A percentile compares a stretch with the other conserved stretches of the same genome.
Evolutionary conservation across 352 stramenopile genomes (phyloP).

Genomic region (Phytophthora sp.): DNA sequence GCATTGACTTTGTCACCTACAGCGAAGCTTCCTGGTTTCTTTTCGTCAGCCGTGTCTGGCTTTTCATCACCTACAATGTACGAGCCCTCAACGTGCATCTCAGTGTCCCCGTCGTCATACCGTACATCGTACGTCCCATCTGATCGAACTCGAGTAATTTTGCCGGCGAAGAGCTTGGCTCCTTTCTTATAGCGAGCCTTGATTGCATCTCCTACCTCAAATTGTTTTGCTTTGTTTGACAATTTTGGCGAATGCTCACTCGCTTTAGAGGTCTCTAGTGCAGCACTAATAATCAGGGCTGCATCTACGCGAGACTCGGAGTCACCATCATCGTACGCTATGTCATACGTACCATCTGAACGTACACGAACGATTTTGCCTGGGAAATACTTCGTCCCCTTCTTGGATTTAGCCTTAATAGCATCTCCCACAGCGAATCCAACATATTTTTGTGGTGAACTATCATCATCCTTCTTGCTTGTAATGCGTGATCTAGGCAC

Average conservation of each 20-base stretch:
- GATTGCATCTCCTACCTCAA: constrained; percentile 30
- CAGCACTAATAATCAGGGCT: constrained; percentile 14
- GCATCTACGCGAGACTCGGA: constrained; percentile 28
- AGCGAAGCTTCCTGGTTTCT: constrained; percentile 13
- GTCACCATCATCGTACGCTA: constrained; percentile 57
- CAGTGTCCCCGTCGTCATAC: constrained; percentile 66
- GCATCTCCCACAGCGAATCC: constrained; percentile 41
- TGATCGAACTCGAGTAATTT: constrained; percentile 46
- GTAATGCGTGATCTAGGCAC: constrained; percentile 39
- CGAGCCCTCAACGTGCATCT: constrained; percentile 35
- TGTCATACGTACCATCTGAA: constrained; percentile 60
- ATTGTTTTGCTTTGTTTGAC: constrained; percentile 7
- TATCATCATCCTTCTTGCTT: constrained; percentile 2
- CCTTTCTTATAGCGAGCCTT: constrained; percentile 55
- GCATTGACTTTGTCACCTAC: constrained; percentile 52
- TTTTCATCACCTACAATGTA: constrained; percentile 23
- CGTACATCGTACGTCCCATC: constrained; percentile 77
- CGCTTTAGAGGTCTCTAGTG: constrained; percentile 1
- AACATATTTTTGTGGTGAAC: constrained; percentile 18
- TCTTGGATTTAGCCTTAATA: constrained; percentile 54
- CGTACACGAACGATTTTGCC: constrained; percentile 56
- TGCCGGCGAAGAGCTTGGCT: constrained; percentile 46
- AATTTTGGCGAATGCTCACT: constrained; percentile 2
- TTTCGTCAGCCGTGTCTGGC: neutral
- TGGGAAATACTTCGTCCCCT: constrained; percentile 43